phyloP scores from a whole-genome alignment of 768 basidiomycete genomes.

The Crepidotus variabilis region DNA sequence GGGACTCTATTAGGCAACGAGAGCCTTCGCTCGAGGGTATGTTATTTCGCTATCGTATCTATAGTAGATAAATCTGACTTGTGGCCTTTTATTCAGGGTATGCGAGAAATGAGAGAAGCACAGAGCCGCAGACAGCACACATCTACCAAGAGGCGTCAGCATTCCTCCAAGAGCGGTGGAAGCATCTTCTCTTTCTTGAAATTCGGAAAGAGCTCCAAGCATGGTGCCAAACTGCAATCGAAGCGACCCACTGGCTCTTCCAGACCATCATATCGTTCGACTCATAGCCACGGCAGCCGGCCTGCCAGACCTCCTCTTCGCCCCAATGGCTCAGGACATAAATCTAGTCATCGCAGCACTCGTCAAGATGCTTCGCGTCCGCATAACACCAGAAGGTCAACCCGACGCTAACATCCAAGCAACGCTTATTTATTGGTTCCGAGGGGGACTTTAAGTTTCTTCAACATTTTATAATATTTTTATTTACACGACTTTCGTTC shows the following conservation, averaged over 20 bases:
- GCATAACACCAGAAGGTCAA: background rate
- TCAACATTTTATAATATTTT: background rate
- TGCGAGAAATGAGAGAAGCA: slow-evolving; percentile 67
- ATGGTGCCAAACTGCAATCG: background rate
- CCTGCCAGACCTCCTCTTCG: slow-evolving; percentile 4
- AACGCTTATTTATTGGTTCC: background rate
- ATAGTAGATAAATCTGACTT: background rate
- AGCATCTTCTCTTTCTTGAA: slow-evolving; percentile 22
- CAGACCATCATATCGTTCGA: slow-evolving; percentile 1
- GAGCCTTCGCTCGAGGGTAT: slow-evolving; percentile 45
- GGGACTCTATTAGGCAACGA: slow-evolving; percentile 69
- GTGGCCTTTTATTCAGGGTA: slow-evolving; percentile 39
- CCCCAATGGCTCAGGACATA: background rate
- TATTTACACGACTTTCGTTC: background rate
- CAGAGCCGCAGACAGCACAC: slow-evolving; percentile 9
- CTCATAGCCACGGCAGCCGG: background rate
- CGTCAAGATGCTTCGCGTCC: slow-evolving; percentile 3
- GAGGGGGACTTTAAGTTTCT: background rate
- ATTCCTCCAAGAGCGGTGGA: slow-evolving; percentile 11
- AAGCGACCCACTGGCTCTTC: slow-evolving; percentile 1
- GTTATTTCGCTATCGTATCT: slow-evolving; percentile 6
- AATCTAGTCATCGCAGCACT: slow-evolving; percentile 1
- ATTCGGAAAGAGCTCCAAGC: slow-evolving; percentile 8
- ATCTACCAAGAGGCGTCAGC: slow-evolving; percentile 13
- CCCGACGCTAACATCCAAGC: background rate